These are phyloP conservation scores for Cercospora beticola DNA, from an alignment of 2,329 filamentous ascomycete genomes.

Conservation along the genomic window DNA sequence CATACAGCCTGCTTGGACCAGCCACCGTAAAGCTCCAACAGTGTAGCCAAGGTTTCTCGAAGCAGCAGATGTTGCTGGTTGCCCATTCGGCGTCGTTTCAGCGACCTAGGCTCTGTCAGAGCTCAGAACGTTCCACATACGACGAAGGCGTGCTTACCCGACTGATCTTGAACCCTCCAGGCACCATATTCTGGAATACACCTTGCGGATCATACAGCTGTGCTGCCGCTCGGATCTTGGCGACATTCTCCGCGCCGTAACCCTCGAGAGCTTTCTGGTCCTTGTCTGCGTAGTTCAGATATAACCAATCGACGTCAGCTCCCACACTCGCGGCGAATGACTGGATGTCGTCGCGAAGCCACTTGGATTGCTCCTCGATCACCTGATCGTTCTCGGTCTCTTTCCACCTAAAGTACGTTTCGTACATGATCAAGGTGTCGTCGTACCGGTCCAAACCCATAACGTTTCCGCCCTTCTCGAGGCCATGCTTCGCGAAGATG, in stretches of 20 bases:
- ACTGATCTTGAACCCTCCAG: constrained; percentile 25
- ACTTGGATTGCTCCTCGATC: constrained; percentile 19
- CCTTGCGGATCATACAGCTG: constrained; percentile 20
- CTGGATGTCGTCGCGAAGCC: constrained; percentile 18
- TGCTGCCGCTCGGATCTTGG: constrained; percentile 17
- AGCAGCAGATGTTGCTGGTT: not conserved
- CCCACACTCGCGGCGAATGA: constrained; percentile 15
- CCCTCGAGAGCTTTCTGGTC: constrained; percentile 19
- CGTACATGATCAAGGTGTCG: constrained; percentile 24
- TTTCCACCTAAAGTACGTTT: constrained; percentile 21
- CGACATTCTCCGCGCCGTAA: constrained; percentile 23
- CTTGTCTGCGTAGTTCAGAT: constrained; percentile 24
- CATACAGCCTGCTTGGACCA: not conserved
- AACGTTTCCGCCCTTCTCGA: constrained; percentile 34
- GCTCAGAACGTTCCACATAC: not conserved
- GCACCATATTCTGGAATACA: constrained; percentile 23
- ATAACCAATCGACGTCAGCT: constrained; percentile 18
- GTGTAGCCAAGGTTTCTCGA: not conserved
- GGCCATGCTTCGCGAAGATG: constrained; percentile 38
- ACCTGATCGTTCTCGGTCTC: constrained; percentile 13
- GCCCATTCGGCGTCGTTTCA: not conserved
- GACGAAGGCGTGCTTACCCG: constrained; percentile 11
- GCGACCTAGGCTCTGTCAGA: constrained; percentile 1
- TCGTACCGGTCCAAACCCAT: constrained; percentile 41
- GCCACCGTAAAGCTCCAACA: not conserved